A percentile compares a stretch with the other conserved stretches of the same genome.
These are phyloP conservation scores for Zygotorulaspora mrakii DNA, from an alignment of 1,139 yeast genomes.

Conservation along the genomic window DNA sequence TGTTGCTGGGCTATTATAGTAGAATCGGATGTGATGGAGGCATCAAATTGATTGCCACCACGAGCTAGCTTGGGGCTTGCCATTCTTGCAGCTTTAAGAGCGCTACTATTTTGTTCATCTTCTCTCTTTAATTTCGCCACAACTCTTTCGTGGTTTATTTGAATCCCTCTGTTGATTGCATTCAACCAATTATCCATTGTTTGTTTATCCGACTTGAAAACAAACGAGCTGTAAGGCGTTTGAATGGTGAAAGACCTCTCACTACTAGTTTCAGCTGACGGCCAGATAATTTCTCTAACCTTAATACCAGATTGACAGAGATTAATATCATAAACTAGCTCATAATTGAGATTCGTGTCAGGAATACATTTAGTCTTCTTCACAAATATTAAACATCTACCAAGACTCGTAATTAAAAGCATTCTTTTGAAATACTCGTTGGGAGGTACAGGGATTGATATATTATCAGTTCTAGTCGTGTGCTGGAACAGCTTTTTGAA, in stretches of 20 bases:
- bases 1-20: too few species aligned
- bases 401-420: conserved; percentile 31
- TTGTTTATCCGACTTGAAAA: conserved; percentile 22
- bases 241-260: conserved; percentile 25
- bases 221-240: conserved; percentile 34
- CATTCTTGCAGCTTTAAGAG: conserved; percentile 24
- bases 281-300: conserved; percentile 28
- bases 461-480: conserved; percentile 16
- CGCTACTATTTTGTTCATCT: conserved; percentile 14
- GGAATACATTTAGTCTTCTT: conserved; percentile 21
- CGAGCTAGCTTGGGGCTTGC: conserved; percentile 19
- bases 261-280: conserved; percentile 9
- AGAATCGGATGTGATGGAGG: conserved; percentile 4
- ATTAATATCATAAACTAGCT: conserved; percentile 28
- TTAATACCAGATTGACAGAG: conserved; percentile 28
- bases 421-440: conserved; percentile 27
- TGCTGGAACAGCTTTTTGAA: conserved; percentile 31
- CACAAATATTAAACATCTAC: conserved; percentile 31
- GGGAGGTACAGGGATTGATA: conserved; percentile 17
- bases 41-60: conserved; percentile 6
- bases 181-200: conserved; percentile 28
- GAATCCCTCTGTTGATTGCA: conserved; percentile 25
- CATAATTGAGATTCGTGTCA: conserved; percentile 19
- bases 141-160: conserved; percentile 23
- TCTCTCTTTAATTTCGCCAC: conserved; percentile 11